These are phyloP conservation scores for Phytophthora colocasiae DNA, from an alignment of 352 stramenopile genomes.

Conservation along the genomic window DNA sequence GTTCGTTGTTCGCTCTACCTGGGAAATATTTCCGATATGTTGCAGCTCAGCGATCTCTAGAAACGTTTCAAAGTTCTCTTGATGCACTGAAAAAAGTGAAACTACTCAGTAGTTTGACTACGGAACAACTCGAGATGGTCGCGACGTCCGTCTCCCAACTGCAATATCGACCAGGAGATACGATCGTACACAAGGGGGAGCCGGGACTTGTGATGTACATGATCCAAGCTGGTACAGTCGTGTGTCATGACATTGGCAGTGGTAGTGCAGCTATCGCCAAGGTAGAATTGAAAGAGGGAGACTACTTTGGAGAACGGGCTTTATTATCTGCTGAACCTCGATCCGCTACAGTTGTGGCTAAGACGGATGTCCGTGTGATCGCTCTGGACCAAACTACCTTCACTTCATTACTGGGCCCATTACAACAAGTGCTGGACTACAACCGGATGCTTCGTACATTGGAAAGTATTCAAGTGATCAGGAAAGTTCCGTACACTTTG, in stretches of 20 bases:
- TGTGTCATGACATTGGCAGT: slow-evolving; percentile 66
- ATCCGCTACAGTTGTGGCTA: slow-evolving; percentile 87
- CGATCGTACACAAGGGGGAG: slow-evolving; percentile 85
- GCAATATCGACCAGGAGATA: slow-evolving; percentile 58
- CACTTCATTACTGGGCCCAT: slow-evolving; percentile 87
- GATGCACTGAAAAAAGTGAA: slow-evolving; percentile 55
- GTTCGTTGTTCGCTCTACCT: slow-evolving; percentile 52
- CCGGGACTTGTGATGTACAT: slow-evolving; percentile 82
- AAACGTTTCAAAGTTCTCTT: slow-evolving; percentile 50
- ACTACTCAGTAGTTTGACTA: slow-evolving; percentile 47
- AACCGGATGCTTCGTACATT: slow-evolving; percentile 61
- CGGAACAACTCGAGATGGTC: slow-evolving; percentile 53
- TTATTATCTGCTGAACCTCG: slow-evolving; percentile 88
- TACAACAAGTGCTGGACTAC: slow-evolving; percentile 88
- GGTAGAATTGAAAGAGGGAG: slow-evolving; percentile 63
- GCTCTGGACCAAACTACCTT: slow-evolving; percentile 94
- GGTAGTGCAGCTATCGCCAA: slow-evolving; percentile 33
- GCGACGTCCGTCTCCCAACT: slow-evolving; percentile 52
- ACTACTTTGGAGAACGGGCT: slow-evolving; percentile 94
- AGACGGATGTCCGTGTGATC: slow-evolving; percentile 55
- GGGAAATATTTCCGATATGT: slow-evolving; percentile 65
- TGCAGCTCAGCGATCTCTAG: slow-evolving; percentile 52
- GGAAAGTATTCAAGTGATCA: slow-evolving; percentile 63
- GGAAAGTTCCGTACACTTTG: slow-evolving; percentile 41
- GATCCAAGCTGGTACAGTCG: slow-evolving; percentile 69